Base-by-base conservation (phyloP, 257 asterid genomes). In the Fraxinus americana region DNA sequence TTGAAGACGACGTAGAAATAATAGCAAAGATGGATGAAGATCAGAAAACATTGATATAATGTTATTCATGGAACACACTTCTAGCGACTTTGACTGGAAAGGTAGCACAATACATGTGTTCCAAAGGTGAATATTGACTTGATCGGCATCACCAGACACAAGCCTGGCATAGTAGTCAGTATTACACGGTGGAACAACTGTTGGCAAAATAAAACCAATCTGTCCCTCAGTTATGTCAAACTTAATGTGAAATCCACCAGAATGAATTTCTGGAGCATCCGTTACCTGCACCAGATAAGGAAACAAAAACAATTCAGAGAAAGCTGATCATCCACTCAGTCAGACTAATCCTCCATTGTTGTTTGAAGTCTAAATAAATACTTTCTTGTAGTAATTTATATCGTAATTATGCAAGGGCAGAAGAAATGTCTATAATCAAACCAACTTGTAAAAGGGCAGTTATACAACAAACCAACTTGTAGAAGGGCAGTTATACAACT, bases 141-240 rank as follows among this genome's bases (percentile, higher is more conserved):
- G 77, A 77, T 83, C 86, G 73, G 87, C 81, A 81, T 87, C 90
- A 34, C 78, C 52, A 73, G 84, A 83, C 72, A 90, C 90, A 82
- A 89, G 84, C 79, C 92, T 88, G 73, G 90, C 72, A 73, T 85
- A 90, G 50, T 80, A 86, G 80, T 88, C 87, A 74, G 88, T 82
- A 86, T 96, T 94, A 88, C 96, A 86, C 36, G 97, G 90, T 83
- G 99, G 92, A 75, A 96, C 86, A 72, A 84, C 82, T 35, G 97
- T 92, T 72, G 99, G 99, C 75, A 96, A 85, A 86, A 96, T 90
- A 86, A 96, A 96, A 85, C 99, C 99, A 81, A 96, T 96, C 86
- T 93, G 97, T 85, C 99, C 99, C 70, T 86, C 86, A 19, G 92
- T 88, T 80, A 92, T 84, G 87, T 96, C 99, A 83, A 96, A 96